Base-by-base conservation (phyloP, 768 basidiomycete genomes). In the Hortiboletus campestris region DNA sequence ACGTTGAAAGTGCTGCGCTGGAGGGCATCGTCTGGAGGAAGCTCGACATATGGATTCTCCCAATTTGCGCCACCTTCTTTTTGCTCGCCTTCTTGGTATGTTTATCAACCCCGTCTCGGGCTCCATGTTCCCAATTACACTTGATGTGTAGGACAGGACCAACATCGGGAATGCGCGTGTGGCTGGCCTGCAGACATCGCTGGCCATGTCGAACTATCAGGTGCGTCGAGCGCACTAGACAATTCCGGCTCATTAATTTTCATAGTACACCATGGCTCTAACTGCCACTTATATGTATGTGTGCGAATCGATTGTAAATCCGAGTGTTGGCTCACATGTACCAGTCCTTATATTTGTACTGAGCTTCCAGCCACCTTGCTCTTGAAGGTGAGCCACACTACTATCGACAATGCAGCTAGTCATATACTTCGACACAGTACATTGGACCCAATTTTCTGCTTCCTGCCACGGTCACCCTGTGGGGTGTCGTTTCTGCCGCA, bases 401-500 rank as follows among this genome's bases (percentile, higher is more conserved):
- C 2, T 10, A 3, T 32, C 20, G n/a, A 49, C n/a, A 22, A 14
- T n/a, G 17, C 10, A 12, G 36, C 4, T 52, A 22, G 17, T 29
- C 25, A 50, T 11, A 6, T 45, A 4, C 35, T 32, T 42, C 51
- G 35, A 17, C 16, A 7, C 65, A 79, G 69, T 53, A 55, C 54
- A 57, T 78, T 43, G 80, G 84, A 3, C 83, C 86, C 2, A 78
- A 84, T n/a, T 76, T 82, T 53, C 69, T 81, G 45, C 76, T 86
- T 65, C 87, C 88, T 0, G 68, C 80, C 1, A 82, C 88, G 78
- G 69, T 88, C 46, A 77, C 80, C 0, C 61, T 82, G 1, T 90
- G 88, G 87, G 88, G 88, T n/a, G 45, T 87, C n/a, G 78, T 84
- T 14, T 77, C 80, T 11, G 76, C 83, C 10, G 72, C 82, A 43